A percentile compares a stretch with the other conserved stretches of the same genome.
Evolutionary conservation across 2,329 filamentous ascomycete species (phyloP).

Genomic region (Hymenoscyphus occultus): DNA sequence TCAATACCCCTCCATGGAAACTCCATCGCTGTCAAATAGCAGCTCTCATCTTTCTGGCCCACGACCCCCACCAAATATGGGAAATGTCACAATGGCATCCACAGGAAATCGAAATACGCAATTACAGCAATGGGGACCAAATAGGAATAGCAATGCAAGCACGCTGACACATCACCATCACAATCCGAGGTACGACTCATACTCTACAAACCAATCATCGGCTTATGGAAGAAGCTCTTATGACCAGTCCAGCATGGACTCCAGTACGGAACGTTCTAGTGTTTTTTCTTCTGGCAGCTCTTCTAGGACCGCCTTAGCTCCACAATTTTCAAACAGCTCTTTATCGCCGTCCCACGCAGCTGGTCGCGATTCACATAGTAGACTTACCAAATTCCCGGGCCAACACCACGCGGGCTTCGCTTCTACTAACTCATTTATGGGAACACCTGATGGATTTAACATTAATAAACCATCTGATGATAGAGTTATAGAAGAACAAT

Average conservation of each 20-base stretch:
- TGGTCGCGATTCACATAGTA: slow-evolving; percentile 49
- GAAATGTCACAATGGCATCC: slow-evolving; percentile 68
- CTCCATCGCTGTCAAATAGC: slow-evolving; percentile 47
- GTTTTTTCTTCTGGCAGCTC: slow-evolving; percentile 55
- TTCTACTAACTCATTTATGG: slow-evolving; percentile 21
- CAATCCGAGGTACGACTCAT: slow-evolving; percentile 63
- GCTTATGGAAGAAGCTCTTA: slow-evolving; percentile 46
- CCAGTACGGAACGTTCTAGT: slow-evolving; percentile 54
- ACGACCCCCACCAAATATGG: slow-evolving; percentile 54
- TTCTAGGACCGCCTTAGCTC: slow-evolving; percentile 52
- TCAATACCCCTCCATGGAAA: slow-evolving; percentile 77
- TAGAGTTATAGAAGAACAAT: slow-evolving; percentile 83
- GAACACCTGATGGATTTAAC: slow-evolving; percentile 44
- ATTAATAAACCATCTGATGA: slow-evolving; percentile 77
- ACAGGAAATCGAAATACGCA: slow-evolving; percentile 67
- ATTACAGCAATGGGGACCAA: slow-evolving; percentile 72
- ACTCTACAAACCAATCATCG: slow-evolving; percentile 43
- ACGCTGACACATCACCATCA: slow-evolving; percentile 42
- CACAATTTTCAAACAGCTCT: slow-evolving; percentile 55
- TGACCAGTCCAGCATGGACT: slow-evolving; percentile 65
- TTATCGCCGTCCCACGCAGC: slow-evolving; percentile 32
- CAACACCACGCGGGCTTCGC: slow-evolving; percentile 26
- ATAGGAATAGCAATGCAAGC: slow-evolving; percentile 52
- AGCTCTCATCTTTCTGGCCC: slow-evolving; percentile 58
- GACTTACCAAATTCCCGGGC: slow-evolving; percentile 52